Conservation (phyloP, 176 grass and related monocot genomes). For the Rhynchospora tenuis region DNA sequence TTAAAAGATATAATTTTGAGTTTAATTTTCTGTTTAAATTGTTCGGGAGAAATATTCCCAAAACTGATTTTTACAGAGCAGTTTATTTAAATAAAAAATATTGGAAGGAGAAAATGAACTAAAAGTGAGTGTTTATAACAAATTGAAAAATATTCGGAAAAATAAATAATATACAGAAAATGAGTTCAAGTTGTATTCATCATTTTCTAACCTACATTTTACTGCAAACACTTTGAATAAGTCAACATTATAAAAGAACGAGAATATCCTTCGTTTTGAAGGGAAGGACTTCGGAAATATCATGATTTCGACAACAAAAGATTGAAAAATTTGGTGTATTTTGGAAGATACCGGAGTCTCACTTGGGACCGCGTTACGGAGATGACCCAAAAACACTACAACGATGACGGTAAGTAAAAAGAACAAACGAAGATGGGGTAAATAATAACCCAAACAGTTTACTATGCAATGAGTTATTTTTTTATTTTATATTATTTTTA, state of each 20-base stretch:
- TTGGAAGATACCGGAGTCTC: background rate
- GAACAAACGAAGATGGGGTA: conserved; percentile 9
- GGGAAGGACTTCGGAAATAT: background rate
- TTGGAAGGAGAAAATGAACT: too few species aligned
- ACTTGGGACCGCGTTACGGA: background rate
- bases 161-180: too few species aligned
- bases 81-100: too few species aligned
- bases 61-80: too few species aligned
- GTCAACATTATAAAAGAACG: background rate
- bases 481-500: background rate
- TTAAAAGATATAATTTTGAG: too few species aligned
- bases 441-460: background rate
- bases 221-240: too few species aligned
- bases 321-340: background rate
- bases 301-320: background rate
- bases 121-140: too few species aligned
- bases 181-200: too few species aligned
- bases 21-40: too few species aligned
- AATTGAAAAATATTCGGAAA: too few species aligned
- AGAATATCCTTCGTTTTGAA: background rate
- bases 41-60: too few species aligned
- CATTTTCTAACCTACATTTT: too few species aligned
- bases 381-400: background rate
- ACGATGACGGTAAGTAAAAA: background rate
- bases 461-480: background rate